A percentile compares a stretch with the other conserved stretches of the same genome.
These are phyloP conservation scores for Aspergillus latus DNA, from an alignment of 2,329 filamentous ascomycete genomes.

Conservation along the genomic window DNA sequence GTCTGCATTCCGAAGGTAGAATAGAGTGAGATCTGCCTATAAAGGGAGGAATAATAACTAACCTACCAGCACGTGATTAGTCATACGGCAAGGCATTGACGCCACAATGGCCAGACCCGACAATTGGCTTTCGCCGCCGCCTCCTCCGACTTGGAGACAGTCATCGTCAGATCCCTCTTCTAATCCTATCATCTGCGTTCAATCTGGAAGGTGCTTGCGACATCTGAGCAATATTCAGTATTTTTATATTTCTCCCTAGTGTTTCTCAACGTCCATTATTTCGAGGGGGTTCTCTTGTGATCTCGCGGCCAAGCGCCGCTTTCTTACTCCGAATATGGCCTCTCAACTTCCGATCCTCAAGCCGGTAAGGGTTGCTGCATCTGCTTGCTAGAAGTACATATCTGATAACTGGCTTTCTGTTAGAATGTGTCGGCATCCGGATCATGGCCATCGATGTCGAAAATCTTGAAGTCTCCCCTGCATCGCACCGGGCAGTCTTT, in stretches of 20 bases:
- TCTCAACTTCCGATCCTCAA: slow-evolving; percentile 51
- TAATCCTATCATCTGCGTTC: slow-evolving; percentile 21
- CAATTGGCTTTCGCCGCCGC: slow-evolving; percentile 35
- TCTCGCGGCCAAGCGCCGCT: slow-evolving; percentile 41
- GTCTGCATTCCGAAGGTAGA: background rate
- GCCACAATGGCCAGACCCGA: slow-evolving; percentile 28
- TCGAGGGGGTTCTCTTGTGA: slow-evolving; percentile 17
- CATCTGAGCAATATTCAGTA: slow-evolving; percentile 15
- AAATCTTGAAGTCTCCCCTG: slow-evolving; percentile 38
- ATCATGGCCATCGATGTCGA: slow-evolving; percentile 47
- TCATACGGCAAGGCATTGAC: slow-evolving; percentile 21
- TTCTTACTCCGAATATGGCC: slow-evolving; percentile 46
- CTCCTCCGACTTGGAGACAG: slow-evolving; percentile 6
- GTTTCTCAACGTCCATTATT: background rate
- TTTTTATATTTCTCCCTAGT: slow-evolving; percentile 3
- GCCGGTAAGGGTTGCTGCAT: slow-evolving; percentile 41
- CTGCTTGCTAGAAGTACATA: background rate
- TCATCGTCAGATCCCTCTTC: slow-evolving; percentile 8
- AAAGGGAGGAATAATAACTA: slow-evolving; percentile 1
- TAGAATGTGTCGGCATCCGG: slow-evolving; percentile 50
- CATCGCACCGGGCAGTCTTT: slow-evolving; percentile 31
- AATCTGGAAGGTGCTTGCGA: slow-evolving; percentile 26
- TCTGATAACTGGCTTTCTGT: slow-evolving; percentile 16
- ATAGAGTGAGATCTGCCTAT: background rate
- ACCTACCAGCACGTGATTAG: slow-evolving; percentile 30